A percentile compares a stretch with the other conserved stretches of the same genome.
phyloP scores from a whole-genome alignment of 495 filamentous ascomycete genomes.

The Amphirosellinia nigrospora region DNA sequence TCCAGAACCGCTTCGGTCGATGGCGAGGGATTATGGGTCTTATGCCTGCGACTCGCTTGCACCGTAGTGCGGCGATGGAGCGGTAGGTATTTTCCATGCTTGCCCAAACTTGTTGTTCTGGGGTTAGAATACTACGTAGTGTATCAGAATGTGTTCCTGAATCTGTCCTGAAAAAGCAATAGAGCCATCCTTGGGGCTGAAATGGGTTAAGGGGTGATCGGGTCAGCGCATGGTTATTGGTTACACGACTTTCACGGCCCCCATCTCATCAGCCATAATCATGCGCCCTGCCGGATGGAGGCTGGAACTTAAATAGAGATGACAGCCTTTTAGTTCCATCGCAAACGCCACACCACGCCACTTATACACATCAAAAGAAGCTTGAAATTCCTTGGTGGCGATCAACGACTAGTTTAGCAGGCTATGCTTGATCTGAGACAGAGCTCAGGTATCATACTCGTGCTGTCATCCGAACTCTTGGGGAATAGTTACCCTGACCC shows the following conservation, averaged over 20 bases:
- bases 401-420: not conserved
- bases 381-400: not conserved
- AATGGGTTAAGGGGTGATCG: conserved; percentile 1
- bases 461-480: not conserved
- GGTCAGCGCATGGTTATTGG: conserved; percentile 9
- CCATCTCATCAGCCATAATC: not conserved
- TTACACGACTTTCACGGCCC: not conserved
- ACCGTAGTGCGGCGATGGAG: not conserved
- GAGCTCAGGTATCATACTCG: not conserved
- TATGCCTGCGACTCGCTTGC: not conserved
- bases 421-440: not conserved
- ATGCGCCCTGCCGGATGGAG: conserved; percentile 3
- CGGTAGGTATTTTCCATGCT: not conserved
- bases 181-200: not conserved
- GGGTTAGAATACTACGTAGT: not conserved
- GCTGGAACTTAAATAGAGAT: not conserved
- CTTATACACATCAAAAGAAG: not conserved
- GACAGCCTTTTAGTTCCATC: not conserved
- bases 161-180: not conserved
- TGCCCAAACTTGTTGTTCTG: not conserved
- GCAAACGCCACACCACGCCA: conserved; percentile 9
- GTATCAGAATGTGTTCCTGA: not conserved
- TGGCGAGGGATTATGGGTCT: conserved; percentile 5
- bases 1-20: not conserved
- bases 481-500: not conserved